phyloP scores from a whole-genome alignment of 1,139 yeast genomes.

The Pichia sp. region DNA sequence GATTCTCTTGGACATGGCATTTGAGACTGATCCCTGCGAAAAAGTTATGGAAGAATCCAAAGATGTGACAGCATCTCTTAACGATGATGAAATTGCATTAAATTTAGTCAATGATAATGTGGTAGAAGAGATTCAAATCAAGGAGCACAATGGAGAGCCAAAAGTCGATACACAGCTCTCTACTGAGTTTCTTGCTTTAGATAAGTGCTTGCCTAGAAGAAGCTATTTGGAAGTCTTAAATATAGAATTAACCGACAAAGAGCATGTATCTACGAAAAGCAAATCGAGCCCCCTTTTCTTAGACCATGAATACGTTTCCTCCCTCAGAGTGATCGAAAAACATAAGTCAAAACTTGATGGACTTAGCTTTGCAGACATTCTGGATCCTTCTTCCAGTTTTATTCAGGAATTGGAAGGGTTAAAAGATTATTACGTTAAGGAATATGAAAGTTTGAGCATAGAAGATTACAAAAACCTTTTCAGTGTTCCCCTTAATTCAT shows the following conservation, averaged over 20 bases:
- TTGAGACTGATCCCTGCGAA: slow-evolving; percentile 20
- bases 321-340: slow-evolving; percentile 43
- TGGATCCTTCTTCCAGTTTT: slow-evolving; percentile 18
- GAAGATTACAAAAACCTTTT: slow-evolving; percentile 18
- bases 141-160: too few species aligned
- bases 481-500: slow-evolving; percentile 19
- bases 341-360: slow-evolving; percentile 17
- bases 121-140: too few species aligned
- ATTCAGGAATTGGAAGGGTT: slow-evolving; percentile 20
- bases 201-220: slow-evolving; percentile 71
- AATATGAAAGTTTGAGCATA: slow-evolving; percentile 12
- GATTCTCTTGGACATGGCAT: slow-evolving; percentile 38
- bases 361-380: slow-evolving; percentile 15
- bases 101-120: not conserved
- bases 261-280: slow-evolving; percentile 40
- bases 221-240: slow-evolving; percentile 45
- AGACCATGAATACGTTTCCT: slow-evolving; percentile 42
- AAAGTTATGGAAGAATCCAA: not conserved
- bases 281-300: slow-evolving; percentile 19
- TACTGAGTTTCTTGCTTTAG: slow-evolving; percentile 74
- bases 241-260: slow-evolving; percentile 33
- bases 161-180: slow-evolving; percentile 12
- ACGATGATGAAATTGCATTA: not conserved
- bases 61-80: not conserved
- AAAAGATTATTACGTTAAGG: slow-evolving; percentile 15